phyloP scores from a whole-genome alignment of 495 filamentous ascomycete species.

The Neurospora sp. region DNA sequence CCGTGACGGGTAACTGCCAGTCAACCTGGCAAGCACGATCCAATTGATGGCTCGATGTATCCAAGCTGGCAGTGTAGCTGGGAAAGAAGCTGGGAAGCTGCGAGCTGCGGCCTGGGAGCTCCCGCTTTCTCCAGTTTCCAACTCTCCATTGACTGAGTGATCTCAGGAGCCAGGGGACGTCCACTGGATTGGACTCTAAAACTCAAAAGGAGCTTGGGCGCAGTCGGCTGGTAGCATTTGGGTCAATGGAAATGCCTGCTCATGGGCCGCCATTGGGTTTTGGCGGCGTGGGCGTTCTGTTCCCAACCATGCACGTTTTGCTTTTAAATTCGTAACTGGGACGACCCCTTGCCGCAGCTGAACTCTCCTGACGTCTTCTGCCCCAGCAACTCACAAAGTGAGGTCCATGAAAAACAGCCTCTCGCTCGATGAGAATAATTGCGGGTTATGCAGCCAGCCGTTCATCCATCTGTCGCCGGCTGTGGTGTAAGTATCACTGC shows the following conservation, averaged over 20 bases:
- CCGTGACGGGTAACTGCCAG: not conserved
- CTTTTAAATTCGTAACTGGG: not conserved
- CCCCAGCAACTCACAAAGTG: not conserved
- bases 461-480: not conserved
- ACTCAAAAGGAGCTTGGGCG: not conserved
- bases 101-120: not conserved
- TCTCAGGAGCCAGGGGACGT: not conserved
- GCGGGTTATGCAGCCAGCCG: not conserved
- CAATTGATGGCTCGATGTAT: not conserved
- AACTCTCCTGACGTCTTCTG: not conserved
- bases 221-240: not conserved
- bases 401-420: not conserved
- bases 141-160: not conserved
- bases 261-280: not conserved
- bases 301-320: not conserved
- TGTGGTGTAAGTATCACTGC: not conserved
- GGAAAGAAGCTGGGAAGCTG: not conserved
- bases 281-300: not conserved
- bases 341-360: not conserved
- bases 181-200: not conserved
- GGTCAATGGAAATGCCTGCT: not conserved
- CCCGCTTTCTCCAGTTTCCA: not conserved
- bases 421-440: not conserved
- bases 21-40: not conserved
- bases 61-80: not conserved